These are phyloP conservation scores for Salix viminalis DNA, from an alignment of 345 rosid genomes.

Conservation along the genomic window DNA sequence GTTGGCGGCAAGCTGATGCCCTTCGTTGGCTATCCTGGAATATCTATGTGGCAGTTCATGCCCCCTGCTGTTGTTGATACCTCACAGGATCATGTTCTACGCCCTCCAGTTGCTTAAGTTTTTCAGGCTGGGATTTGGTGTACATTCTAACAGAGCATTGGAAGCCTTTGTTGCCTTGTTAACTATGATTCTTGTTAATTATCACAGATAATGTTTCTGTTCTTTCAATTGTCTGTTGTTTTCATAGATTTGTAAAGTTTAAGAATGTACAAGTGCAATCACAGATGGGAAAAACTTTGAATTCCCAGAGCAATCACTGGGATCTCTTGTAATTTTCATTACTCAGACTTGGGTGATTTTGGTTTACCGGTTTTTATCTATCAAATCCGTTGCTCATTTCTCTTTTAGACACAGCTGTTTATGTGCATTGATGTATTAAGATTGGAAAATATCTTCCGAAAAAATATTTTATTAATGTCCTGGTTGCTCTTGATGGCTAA, in stretches of 20 bases:
- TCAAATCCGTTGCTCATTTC: not conserved
- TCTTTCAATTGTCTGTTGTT: not conserved
- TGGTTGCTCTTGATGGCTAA: not conserved
- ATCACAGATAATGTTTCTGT: not conserved
- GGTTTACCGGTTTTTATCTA: not conserved
- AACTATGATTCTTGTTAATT: not conserved
- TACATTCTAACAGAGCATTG: not conserved
- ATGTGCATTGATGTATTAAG: not conserved
- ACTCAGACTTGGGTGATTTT: not conserved
- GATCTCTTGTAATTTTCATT: not conserved
- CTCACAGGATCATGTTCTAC: slow-evolving; percentile 18
- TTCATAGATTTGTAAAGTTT: not conserved
- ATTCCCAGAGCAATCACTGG: not conserved
- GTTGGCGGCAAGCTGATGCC: slow-evolving; percentile 20
- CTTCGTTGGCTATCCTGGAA: slow-evolving; percentile 26
- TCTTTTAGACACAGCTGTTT: not conserved
- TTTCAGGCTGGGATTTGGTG: not conserved
- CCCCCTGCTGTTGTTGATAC: slow-evolving; percentile 24
- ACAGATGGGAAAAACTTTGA: not conserved
- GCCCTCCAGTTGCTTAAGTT: slow-evolving; percentile 24
- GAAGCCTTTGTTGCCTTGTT: not conserved
- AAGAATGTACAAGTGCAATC: not conserved
- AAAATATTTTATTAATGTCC: not conserved
- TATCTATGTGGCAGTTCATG: slow-evolving; percentile 29
- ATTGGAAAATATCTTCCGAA: not conserved